Conservation (phyloP, 139 green algal genomes). For the Coelastrella sp. region DNA sequence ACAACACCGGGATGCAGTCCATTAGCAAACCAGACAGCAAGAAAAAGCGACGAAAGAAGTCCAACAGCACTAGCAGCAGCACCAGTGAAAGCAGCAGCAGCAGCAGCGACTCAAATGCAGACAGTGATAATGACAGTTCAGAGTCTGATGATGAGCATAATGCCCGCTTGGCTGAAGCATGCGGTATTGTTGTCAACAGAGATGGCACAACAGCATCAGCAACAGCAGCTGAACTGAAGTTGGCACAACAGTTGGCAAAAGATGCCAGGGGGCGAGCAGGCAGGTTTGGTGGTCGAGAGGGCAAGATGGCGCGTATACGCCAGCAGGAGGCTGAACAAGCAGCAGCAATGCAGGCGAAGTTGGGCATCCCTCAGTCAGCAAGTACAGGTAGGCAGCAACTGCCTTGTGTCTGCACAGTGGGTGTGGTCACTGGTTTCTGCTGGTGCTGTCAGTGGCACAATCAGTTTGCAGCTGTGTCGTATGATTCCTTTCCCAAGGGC, state of each 20-base stretch:
- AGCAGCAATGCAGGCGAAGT: slow-evolving; percentile 45
- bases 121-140: slow-evolving; percentile 24
- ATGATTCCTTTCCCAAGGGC: neutral
- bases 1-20: slow-evolving; percentile 60
- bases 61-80: slow-evolving; percentile 29
- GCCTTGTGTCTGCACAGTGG: neutral
- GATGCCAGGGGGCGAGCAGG: slow-evolving; percentile 63
- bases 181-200: slow-evolving; percentile 56
- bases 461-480: no score
- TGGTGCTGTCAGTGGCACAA: no score
- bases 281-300: slow-evolving; percentile 75
- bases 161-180: neutral
- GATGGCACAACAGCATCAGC: slow-evolving; percentile 72
- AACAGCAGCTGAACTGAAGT: slow-evolving; percentile 71
- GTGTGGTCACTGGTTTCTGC: no score
- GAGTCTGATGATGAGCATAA: slow-evolving; percentile 43
- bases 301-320: slow-evolving; percentile 85
- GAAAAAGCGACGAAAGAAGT: neutral
- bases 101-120: slow-evolving; percentile 4
- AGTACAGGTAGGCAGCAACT: slow-evolving; percentile 1
- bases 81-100: neutral
- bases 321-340: slow-evolving; percentile 39
- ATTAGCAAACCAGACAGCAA: neutral
- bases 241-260: slow-evolving; percentile 74
- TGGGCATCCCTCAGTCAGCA: neutral